Evolutionary conservation across 352 stramenopile genomes (phyloP), one percentile per base, ranked within the genome.

Genomic region (Pythium brachiatum): DNA sequence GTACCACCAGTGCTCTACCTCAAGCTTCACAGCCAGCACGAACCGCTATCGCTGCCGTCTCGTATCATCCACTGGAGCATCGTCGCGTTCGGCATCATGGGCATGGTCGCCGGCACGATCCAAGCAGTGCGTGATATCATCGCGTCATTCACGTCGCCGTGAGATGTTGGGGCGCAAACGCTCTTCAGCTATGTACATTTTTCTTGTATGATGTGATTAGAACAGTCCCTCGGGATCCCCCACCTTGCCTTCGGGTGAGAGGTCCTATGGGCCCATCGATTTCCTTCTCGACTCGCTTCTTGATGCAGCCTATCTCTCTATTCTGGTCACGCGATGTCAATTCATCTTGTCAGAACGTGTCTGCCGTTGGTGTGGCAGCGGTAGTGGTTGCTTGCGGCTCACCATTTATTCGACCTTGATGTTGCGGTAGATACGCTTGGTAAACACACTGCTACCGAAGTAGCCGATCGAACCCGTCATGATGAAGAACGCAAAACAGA

Each of bases 391-490:
- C 31, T 6, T 36, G 31, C 31, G 34, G 5, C 38, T 50, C 20
- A 38, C 13, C n/a, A 6, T 64, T 86, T 88, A 98, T 62, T 98
- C 94, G 65, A 96, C 88, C 74, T 98, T 98, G 65, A 98, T 97
- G 71, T 98, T 97, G 46, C 87, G 79, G 74, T 98, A 98, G 64
- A 98, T 98, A 43, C 88, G 86, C 64, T 92, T 93, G 18, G 97
- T 97, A 74, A 98, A 98, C 7, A 97, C 66, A 46, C 83, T 96
- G 57, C 91, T 95, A 31, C 92, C 92, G 54, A 92, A 75, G 53
- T 97, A 95, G 23, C 90, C 92, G 53, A 98, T 86, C 54, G 89
- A 92, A 38, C 92, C 94, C 56, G 86, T 98, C 78, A 98, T 96
- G 68, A 97, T 91, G 60, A 92, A 96, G 47, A 98, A 94, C 16